Percentiles rank a stretch among this genome's conserved stretches.
Evolutionary conservation across 441 rosid species (phyloP).

Genomic region (Syzygium malaccense): DNA sequence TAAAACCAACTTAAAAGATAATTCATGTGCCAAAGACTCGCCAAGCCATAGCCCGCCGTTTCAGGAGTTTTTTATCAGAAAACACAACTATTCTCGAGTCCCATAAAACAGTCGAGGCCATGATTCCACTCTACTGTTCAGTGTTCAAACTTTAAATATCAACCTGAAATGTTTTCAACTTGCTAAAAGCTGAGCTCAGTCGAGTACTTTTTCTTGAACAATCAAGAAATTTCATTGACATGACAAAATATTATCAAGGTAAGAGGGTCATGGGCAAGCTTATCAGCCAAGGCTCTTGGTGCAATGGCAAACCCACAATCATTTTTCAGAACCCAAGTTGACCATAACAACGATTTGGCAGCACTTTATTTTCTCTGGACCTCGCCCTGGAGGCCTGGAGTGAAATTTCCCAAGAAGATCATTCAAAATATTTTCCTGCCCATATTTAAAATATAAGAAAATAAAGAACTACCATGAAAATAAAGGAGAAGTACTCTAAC

Average conservation of each 20-base stretch:
- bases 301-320: neutral
- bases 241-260: neutral
- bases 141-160: neutral
- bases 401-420: neutral
- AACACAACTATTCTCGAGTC: neutral
- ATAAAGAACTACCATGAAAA: neutral
- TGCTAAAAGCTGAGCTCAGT: neutral
- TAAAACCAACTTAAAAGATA: neutral
- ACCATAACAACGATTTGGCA: neutral
- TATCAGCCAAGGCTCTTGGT: neutral
- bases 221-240: neutral
- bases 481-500: neutral
- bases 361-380: neutral
- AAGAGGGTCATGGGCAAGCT: neutral
- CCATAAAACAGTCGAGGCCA: neutral
- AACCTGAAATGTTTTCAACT: neutral
- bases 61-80: neutral
- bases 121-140: neutral
- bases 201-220: neutral
- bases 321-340: neutral
- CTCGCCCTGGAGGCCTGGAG: neutral
- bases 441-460: neutral
- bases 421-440: neutral
- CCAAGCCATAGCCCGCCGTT: neutral
- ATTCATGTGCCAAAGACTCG: neutral